Evolutionary conservation across 108 stramenopile species (phyloP).

Genomic region (Aurantiochytrium sp.): DNA sequence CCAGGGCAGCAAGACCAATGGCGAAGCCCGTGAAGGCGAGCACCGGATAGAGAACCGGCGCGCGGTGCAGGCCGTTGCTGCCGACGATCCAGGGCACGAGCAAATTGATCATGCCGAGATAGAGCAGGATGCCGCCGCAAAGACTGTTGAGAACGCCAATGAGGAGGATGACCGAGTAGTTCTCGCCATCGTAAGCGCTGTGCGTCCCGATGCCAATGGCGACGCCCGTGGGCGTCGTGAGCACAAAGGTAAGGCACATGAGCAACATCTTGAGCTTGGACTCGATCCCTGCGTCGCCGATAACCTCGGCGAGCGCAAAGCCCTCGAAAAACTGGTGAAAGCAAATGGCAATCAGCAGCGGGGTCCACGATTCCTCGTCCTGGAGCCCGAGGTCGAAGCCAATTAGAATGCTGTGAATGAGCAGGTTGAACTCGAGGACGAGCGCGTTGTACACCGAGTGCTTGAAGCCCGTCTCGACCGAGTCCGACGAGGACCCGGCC

Average conservation of each 20-base stretch:
- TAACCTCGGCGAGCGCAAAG: not conserved
- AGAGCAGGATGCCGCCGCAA: constrained; percentile 18
- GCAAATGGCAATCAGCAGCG: not conserved
- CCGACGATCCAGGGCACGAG: not conserved
- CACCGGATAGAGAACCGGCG: not conserved
- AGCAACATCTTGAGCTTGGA: not conserved
- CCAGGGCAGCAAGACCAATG: not conserved
- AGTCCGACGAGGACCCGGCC: not conserved
- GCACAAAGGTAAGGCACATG: not conserved
- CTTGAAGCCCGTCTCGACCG: not conserved
- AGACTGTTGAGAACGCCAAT: not conserved
- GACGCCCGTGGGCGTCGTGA: not conserved
- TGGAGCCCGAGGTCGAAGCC: constrained; percentile 16
- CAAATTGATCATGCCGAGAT: not conserved
- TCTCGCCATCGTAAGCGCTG: not conserved
- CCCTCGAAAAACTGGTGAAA: constrained; percentile 24
- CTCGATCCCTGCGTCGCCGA: not conserved
- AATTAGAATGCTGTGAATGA: constrained; percentile 2
- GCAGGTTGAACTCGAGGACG: not conserved
- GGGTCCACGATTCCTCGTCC: not conserved
- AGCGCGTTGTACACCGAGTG: not conserved
- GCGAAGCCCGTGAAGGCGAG: not conserved
- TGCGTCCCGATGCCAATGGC: constrained; percentile 11
- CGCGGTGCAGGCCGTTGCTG: not conserved
- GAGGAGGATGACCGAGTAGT: not conserved